phyloP scores from a whole-genome alignment of 2,329 filamentous ascomycete species.

The Cercospora zeina region DNA sequence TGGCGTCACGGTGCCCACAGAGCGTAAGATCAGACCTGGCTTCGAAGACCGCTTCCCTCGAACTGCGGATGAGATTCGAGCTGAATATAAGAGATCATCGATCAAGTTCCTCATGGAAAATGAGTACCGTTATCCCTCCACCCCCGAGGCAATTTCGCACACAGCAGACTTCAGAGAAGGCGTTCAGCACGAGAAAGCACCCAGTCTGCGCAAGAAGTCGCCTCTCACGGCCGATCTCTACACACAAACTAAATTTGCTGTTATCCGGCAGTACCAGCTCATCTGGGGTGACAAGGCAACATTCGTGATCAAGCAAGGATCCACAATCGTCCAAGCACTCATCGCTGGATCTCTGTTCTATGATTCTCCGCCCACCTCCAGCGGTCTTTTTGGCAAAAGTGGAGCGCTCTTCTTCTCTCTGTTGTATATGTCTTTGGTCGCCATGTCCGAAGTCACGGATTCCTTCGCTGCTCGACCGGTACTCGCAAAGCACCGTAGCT shows the following conservation, averaged over 20 bases:
- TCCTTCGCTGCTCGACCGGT: constrained; percentile 50
- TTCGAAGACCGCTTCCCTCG: constrained; percentile 50
- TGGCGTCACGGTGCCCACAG: constrained; percentile 60
- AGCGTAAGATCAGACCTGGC: constrained; percentile 48
- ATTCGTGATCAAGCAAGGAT: constrained; percentile 62
- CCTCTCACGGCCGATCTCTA: constrained; percentile 58
- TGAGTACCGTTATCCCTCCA: constrained; percentile 60
- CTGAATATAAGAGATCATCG: constrained; percentile 54
- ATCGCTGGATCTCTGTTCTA: constrained; percentile 69
- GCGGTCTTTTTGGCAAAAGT: constrained; percentile 63
- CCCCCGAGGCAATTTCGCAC: constrained; percentile 50
- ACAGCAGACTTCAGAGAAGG: constrained; percentile 58
- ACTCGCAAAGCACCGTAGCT: constrained; percentile 49
- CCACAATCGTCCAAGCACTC: constrained; percentile 60
- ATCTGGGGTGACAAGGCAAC: constrained; percentile 65
- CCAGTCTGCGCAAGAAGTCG: constrained; percentile 55
- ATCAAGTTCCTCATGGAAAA: constrained; percentile 54
- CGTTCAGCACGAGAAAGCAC: constrained; percentile 57
- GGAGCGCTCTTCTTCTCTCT: constrained; percentile 66
- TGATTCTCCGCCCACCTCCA: constrained; percentile 58
- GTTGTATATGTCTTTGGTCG: constrained; percentile 61
- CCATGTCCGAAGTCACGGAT: constrained; percentile 66
- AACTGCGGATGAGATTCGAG: constrained; percentile 48
- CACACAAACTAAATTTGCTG: constrained; percentile 58
- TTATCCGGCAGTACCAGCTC: constrained; percentile 64